Base-by-base conservation (phyloP, 1,284 basidiomycete genomes). In the Gomphus bonarii region DNA sequence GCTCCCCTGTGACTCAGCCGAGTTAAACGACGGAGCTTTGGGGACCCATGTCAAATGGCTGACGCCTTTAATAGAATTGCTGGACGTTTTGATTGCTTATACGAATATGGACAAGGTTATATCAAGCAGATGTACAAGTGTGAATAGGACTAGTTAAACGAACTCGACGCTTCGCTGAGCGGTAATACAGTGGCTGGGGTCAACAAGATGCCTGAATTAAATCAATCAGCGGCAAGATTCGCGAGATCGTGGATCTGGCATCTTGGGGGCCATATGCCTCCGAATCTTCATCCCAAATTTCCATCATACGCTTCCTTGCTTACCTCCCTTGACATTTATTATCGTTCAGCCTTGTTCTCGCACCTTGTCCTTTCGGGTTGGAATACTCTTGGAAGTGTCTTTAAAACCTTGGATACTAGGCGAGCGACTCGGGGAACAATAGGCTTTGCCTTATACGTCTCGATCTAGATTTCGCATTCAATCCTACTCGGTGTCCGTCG, bases 21-120 rank as follows among this genome's bases (percentile, higher is more conserved):
- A 50, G 57, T 54, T 56, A 57, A 50, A 40, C 43, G 50, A 55
- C 54, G 33, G 33, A 35, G 33, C 33, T 35, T 12, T 35, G 33
- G 33, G 11, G 8, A 35, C 2, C 2, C 33, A 6, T 40, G 16
- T 8, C 38, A 40, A 40, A 8, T 8, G 6, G 14, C 9, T 40
- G 38, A n/a, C 38, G 38, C 44, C 54, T 50, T 50, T 38, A 33
- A 56, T 48, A 14, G 47, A 18, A 31, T 22, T 30, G 18, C 1
- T 6, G 8, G 20, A 18, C 7, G 44, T 10, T 25, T 22, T 44
- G 42, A 44, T 22, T 42, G 9, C 3, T 22, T 3, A 11, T 44
- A 10, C 10, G 42, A 44, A 25, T 44, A 40, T 44, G 9, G 20
- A 7, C 20, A 8, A 11, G 8, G 10, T 43, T 6, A 20, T 43